Evolutionary conservation across 192 early-diverging fungal genomes (phyloP).

Genomic region (Haplosporangium gracile): DNA sequence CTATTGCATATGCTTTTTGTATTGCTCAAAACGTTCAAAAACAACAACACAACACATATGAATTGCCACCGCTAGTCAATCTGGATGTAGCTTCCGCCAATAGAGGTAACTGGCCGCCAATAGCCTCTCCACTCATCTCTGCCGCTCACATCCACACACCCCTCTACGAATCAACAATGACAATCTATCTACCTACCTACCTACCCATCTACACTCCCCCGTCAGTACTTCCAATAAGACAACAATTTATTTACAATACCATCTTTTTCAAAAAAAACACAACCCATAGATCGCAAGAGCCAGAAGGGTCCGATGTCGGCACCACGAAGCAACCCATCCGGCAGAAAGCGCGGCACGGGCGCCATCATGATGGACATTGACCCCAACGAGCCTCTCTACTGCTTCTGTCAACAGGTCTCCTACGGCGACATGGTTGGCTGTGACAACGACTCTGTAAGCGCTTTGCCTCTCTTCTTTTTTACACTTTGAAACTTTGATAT

Average conservation of each 20-base stretch:
- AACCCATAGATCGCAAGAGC: slow-evolving; percentile 44
- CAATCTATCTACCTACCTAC: background rate
- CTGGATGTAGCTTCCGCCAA: slow-evolving; percentile 34
- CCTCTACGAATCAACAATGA: background rate
- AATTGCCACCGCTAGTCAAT: background rate
- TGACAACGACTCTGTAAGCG: slow-evolving; percentile 76
- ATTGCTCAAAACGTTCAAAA: background rate
- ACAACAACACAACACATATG: background rate
- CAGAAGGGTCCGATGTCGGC: slow-evolving; percentile 45
- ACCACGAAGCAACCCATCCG: slow-evolving; percentile 44
- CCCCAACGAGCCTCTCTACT: slow-evolving; percentile 97
- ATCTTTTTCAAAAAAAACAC: background rate
- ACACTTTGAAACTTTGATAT: background rate
- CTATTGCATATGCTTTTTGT: background rate
- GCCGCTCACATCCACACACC: background rate
- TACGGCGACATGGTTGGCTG: slow-evolving; percentile 99
- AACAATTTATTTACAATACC: background rate
- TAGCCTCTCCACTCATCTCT: background rate
- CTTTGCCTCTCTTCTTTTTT: background rate
- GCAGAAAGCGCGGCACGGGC: slow-evolving; percentile 39
- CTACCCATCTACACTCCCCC: background rate
- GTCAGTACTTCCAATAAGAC: background rate
- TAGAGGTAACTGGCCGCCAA: slow-evolving; percentile 23
- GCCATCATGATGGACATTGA: slow-evolving; percentile 82
- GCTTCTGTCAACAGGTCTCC: slow-evolving; percentile 94